Conservation (phyloP, 2,329 filamentous ascomycete genomes). For the Microcyclosporella mali region DNA sequence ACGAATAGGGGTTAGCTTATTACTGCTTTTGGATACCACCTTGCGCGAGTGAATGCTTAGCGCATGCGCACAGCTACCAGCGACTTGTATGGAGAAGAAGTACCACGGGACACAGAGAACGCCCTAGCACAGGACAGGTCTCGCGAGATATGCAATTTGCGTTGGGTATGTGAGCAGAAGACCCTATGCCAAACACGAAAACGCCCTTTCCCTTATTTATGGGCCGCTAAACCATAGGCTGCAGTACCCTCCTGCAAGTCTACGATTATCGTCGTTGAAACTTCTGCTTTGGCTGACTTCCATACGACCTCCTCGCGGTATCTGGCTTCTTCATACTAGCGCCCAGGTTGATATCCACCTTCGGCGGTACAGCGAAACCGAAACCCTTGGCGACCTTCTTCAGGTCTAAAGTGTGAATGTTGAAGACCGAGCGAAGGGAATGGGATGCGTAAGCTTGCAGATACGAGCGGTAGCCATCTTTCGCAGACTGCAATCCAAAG, state of each 20-base stretch:
- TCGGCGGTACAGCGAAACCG: slow-evolving; percentile 69
- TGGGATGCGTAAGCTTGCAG: slow-evolving; percentile 92
- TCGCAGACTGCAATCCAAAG: slow-evolving; percentile 47
- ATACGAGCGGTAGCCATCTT: slow-evolving; percentile 77
- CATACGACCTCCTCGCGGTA: slow-evolving; percentile 67
- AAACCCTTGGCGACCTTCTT: slow-evolving; percentile 81
- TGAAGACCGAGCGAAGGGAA: slow-evolving; percentile 74
- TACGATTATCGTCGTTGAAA: no score
- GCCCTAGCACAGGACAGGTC: no score
- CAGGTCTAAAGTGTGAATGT: slow-evolving; percentile 74
- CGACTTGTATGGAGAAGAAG: no score
- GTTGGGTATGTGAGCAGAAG: no score
- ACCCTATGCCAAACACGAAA: no score
- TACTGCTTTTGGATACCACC: background rate
- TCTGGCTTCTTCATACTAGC: slow-evolving; percentile 70
- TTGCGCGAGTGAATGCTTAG: no score
- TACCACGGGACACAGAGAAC: no score
- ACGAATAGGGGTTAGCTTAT: slow-evolving; percentile 1
- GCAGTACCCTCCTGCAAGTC: no score
- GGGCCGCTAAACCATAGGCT: no score
- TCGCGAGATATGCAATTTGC: no score
- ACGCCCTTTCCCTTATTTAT: no score
- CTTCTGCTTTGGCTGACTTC: slow-evolving; percentile 66
- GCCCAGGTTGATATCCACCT: slow-evolving; percentile 72
- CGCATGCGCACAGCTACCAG: no score